Percentiles rank a stretch among this genome's conserved stretches.
phyloP scores from a whole-genome alignment of 1,284 basidiomycete species.

The Cutaneotrichosporon arboriforme region DNA sequence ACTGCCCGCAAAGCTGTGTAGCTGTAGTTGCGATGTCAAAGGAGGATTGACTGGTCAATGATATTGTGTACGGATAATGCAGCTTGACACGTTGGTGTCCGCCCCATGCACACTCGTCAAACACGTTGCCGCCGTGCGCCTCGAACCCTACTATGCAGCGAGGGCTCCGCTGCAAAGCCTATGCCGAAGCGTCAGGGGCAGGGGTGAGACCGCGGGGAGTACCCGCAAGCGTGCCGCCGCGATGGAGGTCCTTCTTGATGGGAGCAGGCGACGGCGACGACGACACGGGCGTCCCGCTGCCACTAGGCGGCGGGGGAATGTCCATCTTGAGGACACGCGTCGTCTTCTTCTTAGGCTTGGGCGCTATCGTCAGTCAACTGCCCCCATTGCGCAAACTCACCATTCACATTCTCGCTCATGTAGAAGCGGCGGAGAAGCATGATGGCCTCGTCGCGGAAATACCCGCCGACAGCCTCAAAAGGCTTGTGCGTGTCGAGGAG shows the following conservation, averaged over 20 bases:
- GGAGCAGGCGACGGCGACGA: slow-evolving; percentile 18
- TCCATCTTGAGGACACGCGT: slow-evolving; percentile 48
- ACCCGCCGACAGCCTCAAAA: slow-evolving; percentile 76
- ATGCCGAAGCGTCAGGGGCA: no score
- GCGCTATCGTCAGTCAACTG: slow-evolving; percentile 28
- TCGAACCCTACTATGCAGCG: no score
- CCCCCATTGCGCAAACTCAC: slow-evolving; percentile 51
- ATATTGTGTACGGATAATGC: no score
- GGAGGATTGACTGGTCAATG: no score
- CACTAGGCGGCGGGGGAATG: slow-evolving; percentile 41
- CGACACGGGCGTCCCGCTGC: slow-evolving; percentile 17
- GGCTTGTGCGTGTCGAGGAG: slow-evolving; percentile 64
- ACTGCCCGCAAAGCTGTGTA: no score
- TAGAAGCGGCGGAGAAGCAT: slow-evolving; percentile 92
- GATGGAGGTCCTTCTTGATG: slow-evolving; percentile 11
- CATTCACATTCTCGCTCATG: slow-evolving; percentile 88
- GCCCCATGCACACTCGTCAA: no score
- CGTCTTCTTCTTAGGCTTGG: slow-evolving; percentile 48
- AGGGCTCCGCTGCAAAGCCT: no score
- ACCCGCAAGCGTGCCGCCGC: slow-evolving; percentile 26
- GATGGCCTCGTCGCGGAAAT: slow-evolving; percentile 86
- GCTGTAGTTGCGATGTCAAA: no score
- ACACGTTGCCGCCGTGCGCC: no score
- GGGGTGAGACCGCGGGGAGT: slow-evolving; percentile 18
- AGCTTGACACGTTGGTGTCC: no score